phyloP scores from a whole-genome alignment of 257 asterid species.

The Coffea eugenioides region DNA sequence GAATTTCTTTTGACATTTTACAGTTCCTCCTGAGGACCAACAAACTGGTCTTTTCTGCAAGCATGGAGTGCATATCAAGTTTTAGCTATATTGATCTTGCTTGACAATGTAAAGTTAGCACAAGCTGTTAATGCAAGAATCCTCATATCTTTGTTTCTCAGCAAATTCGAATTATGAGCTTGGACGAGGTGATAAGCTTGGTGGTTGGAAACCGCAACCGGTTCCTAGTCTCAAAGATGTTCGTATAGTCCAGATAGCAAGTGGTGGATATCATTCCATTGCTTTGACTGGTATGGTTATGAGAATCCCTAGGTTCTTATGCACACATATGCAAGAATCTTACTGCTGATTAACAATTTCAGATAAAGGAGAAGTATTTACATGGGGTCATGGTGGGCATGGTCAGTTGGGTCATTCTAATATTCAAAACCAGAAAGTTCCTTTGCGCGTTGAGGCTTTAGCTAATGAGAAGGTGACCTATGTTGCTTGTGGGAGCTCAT shows the following conservation, averaged over 20 bases:
- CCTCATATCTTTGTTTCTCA: slow-evolving; percentile 28
- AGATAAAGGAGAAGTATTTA: slow-evolving; percentile 88
- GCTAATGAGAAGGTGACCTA: slow-evolving; percentile 64
- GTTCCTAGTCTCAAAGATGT: slow-evolving; percentile 78
- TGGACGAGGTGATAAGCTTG: slow-evolving; percentile 85
- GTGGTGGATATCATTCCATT: slow-evolving; percentile 98
- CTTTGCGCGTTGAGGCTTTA: slow-evolving; percentile 67
- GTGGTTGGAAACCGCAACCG: slow-evolving; percentile 96
- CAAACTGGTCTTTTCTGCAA: neutral
- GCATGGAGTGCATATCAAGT: neutral
- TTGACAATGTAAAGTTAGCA: neutral
- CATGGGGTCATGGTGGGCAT: slow-evolving; percentile 97
- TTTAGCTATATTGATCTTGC: neutral
- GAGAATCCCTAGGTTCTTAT: neutral
- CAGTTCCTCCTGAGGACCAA: neutral
- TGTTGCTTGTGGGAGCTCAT: slow-evolving; percentile 93
- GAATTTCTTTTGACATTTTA: neutral
- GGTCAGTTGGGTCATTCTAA: slow-evolving; percentile 94
- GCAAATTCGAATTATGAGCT: slow-evolving; percentile 98
- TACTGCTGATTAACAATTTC: slow-evolving; percentile 22
- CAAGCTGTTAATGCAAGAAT: slow-evolving; percentile 1
- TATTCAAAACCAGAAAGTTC: slow-evolving; percentile 65
- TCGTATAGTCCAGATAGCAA: slow-evolving; percentile 68
- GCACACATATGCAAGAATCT: slow-evolving; percentile 14
- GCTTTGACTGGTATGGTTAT: slow-evolving; percentile 73